Base-by-base conservation (phyloP, 2,329 filamentous ascomycete species). In the Aspergillus uvarum region DNA sequence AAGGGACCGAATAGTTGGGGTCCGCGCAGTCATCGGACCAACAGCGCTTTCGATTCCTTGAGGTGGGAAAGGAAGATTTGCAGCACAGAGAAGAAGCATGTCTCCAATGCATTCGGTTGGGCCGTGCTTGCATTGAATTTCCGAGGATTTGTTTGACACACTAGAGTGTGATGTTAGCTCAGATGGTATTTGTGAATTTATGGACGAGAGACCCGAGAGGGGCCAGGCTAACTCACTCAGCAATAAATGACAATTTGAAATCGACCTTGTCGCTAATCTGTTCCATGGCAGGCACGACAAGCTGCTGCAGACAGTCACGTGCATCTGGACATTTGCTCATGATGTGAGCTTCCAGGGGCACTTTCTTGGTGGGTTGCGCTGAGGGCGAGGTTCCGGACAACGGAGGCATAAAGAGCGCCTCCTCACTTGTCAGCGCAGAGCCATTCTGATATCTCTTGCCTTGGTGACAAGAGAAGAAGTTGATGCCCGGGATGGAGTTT, bases 301-400 rank as follows among this genome's bases (percentile, higher is more conserved):
- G 79, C 61, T 92, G 81, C 63, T 87, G 85, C 21, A 99, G 81
- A 70, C 94, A 97, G 72, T 91, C 89, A 74, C 83, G 84, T 2
- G 95, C 92, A 76, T 99, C 95, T 0, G 94, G 93, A 71, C 95
- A 99, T 82, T 98, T 97, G 79, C 88, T 91, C 89, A 98, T 99
- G 68, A 98, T 95, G 75, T 98, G 94, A 58, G 92, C 91, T 75
- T 99, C 95, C 2, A 99, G 78, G 4, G 92, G 90, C 4, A 98
- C 89, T 59, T 65, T 71, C 29, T 58, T 44, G 29, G 21, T 58
- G 5, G 26, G 38, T 42, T 38, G 52, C 42, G 47, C 50, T 22
- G 26, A 16, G 12, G 29, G 11, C 14, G 42, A 47, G 11, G 38
- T 21, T 11, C 21, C 29, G 4, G 21, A 21, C 24, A 47, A 31